Conservation (phyloP, 1,139 yeast genomes). For the Spathaspora sp. region DNA sequence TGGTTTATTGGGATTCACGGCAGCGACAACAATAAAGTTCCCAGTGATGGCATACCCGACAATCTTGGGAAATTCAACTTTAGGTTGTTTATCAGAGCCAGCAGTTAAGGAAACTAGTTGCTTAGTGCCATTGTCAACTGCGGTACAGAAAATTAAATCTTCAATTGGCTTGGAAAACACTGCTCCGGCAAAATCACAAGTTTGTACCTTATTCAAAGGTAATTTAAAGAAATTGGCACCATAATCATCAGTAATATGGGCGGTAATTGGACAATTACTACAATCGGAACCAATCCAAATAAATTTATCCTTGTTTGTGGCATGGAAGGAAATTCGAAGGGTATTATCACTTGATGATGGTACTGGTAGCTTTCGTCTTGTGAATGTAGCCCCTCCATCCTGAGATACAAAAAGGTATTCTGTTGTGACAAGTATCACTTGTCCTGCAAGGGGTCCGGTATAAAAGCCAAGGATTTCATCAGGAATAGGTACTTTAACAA, state of each 20-base stretch:
- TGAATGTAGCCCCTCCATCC: conserved; percentile 68
- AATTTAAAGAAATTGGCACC: conserved; percentile 62
- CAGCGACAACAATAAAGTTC: conserved; percentile 76
- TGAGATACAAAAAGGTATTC: conserved; percentile 54
- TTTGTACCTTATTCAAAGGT: conserved; percentile 42
- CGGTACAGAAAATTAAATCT: conserved; percentile 64
- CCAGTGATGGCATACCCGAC: conserved; percentile 47
- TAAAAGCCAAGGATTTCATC: conserved; percentile 54
- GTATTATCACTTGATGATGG: conserved; percentile 36
- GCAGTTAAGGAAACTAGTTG: conserved; percentile 28
- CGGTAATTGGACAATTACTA: conserved; percentile 53
- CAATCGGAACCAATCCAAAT: conserved; percentile 74
- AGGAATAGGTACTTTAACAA: conserved; percentile 48
- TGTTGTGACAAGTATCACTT: conserved; percentile 59
- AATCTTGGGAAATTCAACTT: conserved; percentile 27
- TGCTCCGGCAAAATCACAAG: conserved; percentile 70
- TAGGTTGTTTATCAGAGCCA: conserved; percentile 23
- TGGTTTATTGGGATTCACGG: conserved; percentile 45
- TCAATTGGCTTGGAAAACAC: conserved; percentile 42
- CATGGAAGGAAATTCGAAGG: conserved; percentile 56
- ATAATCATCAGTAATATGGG: conserved; percentile 61
- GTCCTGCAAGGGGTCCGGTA: conserved; percentile 64
- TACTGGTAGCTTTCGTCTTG: conserved; percentile 49
- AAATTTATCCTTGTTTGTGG: conserved; percentile 52
- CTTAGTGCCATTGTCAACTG: conserved; percentile 24